phyloP scores from a whole-genome alignment of 371 early-diverging fungal species.

The Mucor sp. region DNA sequence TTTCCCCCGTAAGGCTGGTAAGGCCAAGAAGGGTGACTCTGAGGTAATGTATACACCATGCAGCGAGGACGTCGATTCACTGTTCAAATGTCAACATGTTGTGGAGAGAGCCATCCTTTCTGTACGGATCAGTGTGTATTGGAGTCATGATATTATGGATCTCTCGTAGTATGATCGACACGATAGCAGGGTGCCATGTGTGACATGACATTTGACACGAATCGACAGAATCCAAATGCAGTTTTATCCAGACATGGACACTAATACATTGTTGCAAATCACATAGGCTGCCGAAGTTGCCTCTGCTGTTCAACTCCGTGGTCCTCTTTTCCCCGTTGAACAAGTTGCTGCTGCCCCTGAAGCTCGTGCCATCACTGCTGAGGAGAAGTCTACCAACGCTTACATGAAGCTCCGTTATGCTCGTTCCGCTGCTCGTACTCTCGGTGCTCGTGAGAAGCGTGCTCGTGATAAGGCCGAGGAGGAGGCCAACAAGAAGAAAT shows the following conservation, averaged over 20 bases:
- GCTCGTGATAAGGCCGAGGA: constrained; percentile 82
- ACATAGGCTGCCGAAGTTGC: constrained; percentile 67
- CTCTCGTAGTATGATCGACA: no score
- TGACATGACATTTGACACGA: background rate
- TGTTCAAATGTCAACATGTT: background rate
- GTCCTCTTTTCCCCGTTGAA: constrained; percentile 75
- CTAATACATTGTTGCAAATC: background rate
- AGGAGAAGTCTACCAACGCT: constrained; percentile 81
- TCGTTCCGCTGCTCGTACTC: constrained; percentile 79
- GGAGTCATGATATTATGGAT: background rate
- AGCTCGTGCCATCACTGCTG: constrained; percentile 83
- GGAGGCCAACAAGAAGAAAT: constrained; percentile 74
- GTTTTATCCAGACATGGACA: background rate
- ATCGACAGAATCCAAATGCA: background rate
- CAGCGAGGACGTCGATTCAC: background rate
- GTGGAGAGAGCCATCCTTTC: background rate
- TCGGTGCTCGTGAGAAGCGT: constrained; percentile 87
- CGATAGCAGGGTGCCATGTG: no score
- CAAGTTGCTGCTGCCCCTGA: constrained; percentile 69
- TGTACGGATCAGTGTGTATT: background rate
- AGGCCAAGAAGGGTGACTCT: constrained; percentile 82
- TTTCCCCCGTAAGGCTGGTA: constrained; percentile 91
- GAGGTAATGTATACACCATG: constrained; percentile 26
- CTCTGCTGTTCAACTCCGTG: constrained; percentile 75
- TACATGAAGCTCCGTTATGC: constrained; percentile 91